Evolutionary conservation across 1,284 basidiomycete species (phyloP).

Genomic region (Polyporus tsugae): DNA sequence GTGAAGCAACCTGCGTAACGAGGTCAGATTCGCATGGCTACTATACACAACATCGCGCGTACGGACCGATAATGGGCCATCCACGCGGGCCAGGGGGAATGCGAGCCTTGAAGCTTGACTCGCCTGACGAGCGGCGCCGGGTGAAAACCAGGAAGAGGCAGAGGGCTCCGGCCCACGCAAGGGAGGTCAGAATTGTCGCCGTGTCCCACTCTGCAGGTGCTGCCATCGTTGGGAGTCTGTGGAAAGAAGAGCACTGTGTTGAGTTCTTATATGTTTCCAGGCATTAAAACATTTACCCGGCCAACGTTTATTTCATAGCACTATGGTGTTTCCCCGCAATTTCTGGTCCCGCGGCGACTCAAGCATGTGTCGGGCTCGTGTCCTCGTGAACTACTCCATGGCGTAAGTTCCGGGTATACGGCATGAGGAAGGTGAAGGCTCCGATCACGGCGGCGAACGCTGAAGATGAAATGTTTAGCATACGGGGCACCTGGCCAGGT

Average conservation of each 20-base stretch:
- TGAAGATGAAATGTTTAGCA: too few relatives aligned
- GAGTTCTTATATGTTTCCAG: neutral
- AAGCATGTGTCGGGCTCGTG: too few relatives aligned
- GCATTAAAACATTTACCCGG: too few relatives aligned
- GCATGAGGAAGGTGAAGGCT: too few relatives aligned
- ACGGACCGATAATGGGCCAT: neutral
- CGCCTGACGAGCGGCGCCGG: neutral
- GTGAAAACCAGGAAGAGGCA: neutral
- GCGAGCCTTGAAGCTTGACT: neutral
- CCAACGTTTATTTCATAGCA: too few relatives aligned
- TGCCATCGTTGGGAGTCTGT: neutral
- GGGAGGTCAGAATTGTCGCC: neutral
- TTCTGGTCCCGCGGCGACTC: too few relatives aligned
- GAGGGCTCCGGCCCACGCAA: neutral
- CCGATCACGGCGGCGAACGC: too few relatives aligned
- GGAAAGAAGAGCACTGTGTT: neutral
- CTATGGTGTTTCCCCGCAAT: too few relatives aligned
- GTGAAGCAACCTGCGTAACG: conserved; percentile 19
- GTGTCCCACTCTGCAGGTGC: neutral
- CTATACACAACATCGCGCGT: neutral
- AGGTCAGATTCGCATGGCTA: neutral
- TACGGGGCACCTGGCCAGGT: too few relatives aligned
- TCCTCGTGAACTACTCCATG: too few relatives aligned
- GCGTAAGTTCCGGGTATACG: too few relatives aligned
- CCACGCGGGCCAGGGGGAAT: neutral